These are phyloP conservation scores for Coccomyxa subellipsoidea DNA, from an alignment of 163 green algal species.

Conservation along the genomic window DNA sequence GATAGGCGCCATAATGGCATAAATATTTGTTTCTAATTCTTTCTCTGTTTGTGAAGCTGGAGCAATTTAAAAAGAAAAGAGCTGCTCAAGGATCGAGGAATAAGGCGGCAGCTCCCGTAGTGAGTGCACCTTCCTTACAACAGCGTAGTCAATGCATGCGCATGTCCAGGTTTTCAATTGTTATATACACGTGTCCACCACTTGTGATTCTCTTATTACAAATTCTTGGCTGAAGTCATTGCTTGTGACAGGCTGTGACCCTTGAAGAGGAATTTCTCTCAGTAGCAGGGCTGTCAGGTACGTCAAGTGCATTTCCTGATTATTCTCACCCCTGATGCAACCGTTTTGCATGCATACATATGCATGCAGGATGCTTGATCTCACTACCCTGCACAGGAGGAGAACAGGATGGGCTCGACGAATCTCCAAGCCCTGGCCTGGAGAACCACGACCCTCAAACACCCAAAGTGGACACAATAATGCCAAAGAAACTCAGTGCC, in stretches of 20 bases:
- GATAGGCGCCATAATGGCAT: too few relatives aligned
- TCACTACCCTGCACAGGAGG: not conserved
- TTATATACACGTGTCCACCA: too few relatives aligned
- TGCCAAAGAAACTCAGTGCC: not conserved
- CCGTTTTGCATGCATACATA: too few relatives aligned
- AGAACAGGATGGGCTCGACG: not conserved
- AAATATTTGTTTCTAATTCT: not conserved
- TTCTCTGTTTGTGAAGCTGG: not conserved
- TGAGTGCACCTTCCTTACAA: not conserved
- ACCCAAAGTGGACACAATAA: not conserved
- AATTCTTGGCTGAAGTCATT: too few relatives aligned
- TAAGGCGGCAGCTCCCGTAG: not conserved
- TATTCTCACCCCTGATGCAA: too few relatives aligned
- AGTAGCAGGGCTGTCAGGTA: too few relatives aligned
- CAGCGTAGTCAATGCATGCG: too few relatives aligned
- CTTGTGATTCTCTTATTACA: too few relatives aligned
- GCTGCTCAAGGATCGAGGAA: not conserved
- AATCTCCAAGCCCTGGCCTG: not conserved
- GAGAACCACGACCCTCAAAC: not conserved
- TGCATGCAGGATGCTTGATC: too few relatives aligned
- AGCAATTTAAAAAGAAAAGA: constrained; percentile 6
- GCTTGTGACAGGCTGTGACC: not conserved
- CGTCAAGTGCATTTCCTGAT: too few relatives aligned
- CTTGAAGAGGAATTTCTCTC: not conserved
- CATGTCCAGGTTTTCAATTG: too few relatives aligned